Conservation (phyloP, 208 protist species). For the Naegleria fowleri region DNA sequence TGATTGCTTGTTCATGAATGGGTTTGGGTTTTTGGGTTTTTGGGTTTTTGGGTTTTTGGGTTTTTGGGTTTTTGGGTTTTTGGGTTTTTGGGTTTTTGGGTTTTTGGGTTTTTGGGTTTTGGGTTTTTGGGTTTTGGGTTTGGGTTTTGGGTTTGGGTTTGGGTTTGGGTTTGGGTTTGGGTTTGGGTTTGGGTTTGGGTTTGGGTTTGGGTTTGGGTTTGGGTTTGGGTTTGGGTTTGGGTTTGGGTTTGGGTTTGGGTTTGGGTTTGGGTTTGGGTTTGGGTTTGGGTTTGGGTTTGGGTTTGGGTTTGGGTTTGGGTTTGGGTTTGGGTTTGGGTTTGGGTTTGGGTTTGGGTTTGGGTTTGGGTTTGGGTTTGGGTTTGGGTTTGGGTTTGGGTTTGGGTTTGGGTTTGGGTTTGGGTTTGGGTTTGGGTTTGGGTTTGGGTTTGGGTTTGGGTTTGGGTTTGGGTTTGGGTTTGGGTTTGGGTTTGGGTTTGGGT, state of each 20-base stretch:
- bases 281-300: constrained; percentile 5
- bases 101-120: too few relatives aligned
- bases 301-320: background rate
- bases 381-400: constrained; percentile 9
- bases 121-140: too few relatives aligned
- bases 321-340: constrained; percentile 9
- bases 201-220: constrained; percentile 9
- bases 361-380: background rate
- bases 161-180: constrained; percentile 5
- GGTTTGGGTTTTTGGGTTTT: too few relatives aligned
- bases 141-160: too few relatives aligned
- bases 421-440: background rate
- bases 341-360: constrained; percentile 5
- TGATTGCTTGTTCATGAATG: too few relatives aligned
- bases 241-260: background rate
- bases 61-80: too few relatives aligned
- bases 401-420: constrained; percentile 5
- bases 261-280: constrained; percentile 9
- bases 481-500: background rate
- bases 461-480: constrained; percentile 5
- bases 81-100: too few relatives aligned
- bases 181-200: background rate
- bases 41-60: too few relatives aligned
- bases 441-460: constrained; percentile 9
- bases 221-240: constrained; percentile 5